Base-by-base conservation (phyloP, 140 eudicot species). In the Stevia rebaudiana region DNA sequence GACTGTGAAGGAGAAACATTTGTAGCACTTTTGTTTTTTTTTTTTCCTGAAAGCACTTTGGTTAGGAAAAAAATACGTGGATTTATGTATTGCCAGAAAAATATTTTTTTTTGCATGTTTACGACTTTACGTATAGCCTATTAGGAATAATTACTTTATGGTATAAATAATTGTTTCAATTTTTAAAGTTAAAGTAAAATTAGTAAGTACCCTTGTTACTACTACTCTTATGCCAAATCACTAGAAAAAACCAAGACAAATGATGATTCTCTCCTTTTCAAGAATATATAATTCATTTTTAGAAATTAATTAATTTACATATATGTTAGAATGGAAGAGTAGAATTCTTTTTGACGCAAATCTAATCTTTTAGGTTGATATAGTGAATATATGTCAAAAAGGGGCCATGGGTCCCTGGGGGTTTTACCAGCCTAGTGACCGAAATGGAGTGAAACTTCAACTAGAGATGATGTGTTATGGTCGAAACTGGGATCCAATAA, bases 401-500 rank as follows among this genome's bases (percentile, higher is more conserved):
- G 54, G 81, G 21, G 84, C 86, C 15, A 19, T 62, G 17, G 80
- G 84, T 3, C 78, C 65, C 1, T 81, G 84, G 18, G 83, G 86
- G 0, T 83, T 83, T 63, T 80, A 78, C 47, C 69, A 71, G 65
- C 86, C 90, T 43, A 77, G 82, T 44, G 55, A 61, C 61, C 35
- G 70, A 43, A 67, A 56, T 37, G 89, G 85, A 11, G 74, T 80
- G 22, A 82, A 82, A 65, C 78, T 82, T 10, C 78, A 67, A 24
- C 53, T 82, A 36, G 50, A 76, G 48, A 83, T 83, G 84, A 79
- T 82, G 84, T 79, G 84, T 68, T 74, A 79, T 21, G 88, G 88
- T 72, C 63, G 50, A 37, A 76, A 76, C 24, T 82, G 88, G 88
- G 76, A 82, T 42, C 84, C 88, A 28, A 67, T 72, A 51, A 76